These are phyloP conservation scores for Pleurotus ostreatus DNA, from an alignment of 768 basidiomycete genomes.

Conservation along the genomic window DNA sequence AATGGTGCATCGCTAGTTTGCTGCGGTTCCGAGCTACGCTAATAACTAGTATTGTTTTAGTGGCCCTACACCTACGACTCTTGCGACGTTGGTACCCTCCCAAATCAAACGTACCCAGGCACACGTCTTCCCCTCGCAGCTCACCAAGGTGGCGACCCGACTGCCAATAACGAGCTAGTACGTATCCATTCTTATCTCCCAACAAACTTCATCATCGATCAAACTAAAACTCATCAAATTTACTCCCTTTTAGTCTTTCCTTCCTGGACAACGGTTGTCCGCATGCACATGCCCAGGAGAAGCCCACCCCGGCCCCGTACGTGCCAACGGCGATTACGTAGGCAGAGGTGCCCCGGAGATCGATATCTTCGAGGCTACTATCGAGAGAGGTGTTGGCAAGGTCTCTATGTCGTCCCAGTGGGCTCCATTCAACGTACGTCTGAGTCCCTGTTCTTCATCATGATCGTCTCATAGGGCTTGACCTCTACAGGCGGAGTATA, in stretches of 20 bases:
- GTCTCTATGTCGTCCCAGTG: constrained; percentile 52
- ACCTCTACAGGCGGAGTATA: constrained; percentile 50
- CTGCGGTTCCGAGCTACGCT: too few species aligned
- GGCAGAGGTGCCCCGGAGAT: constrained; percentile 71
- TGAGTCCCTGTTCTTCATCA: neutral
- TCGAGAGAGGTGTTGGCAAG: constrained; percentile 23
- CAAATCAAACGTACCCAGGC: constrained; percentile 72
- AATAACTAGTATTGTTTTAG: constrained; percentile 17
- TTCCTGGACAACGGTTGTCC: constrained; percentile 55
- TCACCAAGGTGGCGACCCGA: constrained; percentile 33
- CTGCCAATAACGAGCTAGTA: constrained; percentile 34
- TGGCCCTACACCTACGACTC: constrained; percentile 70
- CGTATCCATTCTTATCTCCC: constrained; percentile 1
- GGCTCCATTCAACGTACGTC: constrained; percentile 60
- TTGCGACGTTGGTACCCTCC: constrained; percentile 77
- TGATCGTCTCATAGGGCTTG: constrained; percentile 14
- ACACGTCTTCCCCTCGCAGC: constrained; percentile 41
- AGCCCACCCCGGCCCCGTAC: constrained; percentile 37
- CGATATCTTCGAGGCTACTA: constrained; percentile 60
- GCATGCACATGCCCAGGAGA: constrained; percentile 41
- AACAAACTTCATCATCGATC: neutral
- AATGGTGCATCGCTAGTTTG: constrained; percentile 34
- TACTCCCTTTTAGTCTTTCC: constrained; percentile 43
- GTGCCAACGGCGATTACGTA: constrained; percentile 48
- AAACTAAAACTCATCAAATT: neutral